Conservation (phyloP, 495 filamentous ascomycete genomes). For the Lophiostoma macrostomum region DNA sequence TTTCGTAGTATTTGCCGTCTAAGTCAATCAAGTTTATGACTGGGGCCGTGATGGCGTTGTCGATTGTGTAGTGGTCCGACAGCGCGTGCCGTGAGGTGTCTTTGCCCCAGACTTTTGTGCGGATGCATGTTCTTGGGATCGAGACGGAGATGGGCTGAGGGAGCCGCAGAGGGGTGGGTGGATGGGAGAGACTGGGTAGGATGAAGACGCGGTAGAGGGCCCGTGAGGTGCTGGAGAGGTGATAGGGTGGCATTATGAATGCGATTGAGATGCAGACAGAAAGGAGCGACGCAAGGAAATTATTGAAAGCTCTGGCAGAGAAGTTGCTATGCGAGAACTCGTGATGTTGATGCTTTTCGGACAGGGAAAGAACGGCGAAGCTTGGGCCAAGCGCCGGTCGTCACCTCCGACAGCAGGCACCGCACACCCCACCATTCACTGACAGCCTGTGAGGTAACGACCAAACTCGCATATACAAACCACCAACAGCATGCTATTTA, state of each 20-base stretch:
- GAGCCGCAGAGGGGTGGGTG: background rate
- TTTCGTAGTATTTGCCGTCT: conserved; percentile 48
- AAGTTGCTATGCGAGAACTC: too few species aligned
- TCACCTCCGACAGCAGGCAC: too few species aligned
- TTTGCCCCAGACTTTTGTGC: conserved; percentile 16
- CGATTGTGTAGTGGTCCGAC: conserved; percentile 30
- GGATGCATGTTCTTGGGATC: conserved; percentile 7
- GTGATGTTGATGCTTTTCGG: too few species aligned
- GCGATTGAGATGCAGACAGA: background rate
- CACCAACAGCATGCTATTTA: too few species aligned
- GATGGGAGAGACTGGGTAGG: conserved; percentile 20
- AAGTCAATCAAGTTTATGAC: conserved; percentile 54
- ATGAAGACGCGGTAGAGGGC: conserved; percentile 41
- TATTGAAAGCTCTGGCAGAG: too few species aligned
- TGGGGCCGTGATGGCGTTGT: conserved; percentile 28
- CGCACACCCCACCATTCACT: too few species aligned
- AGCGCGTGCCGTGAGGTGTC: conserved; percentile 19
- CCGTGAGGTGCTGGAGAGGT: conserved; percentile 23
- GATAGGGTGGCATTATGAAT: conserved; percentile 20
- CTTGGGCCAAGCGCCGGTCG: too few species aligned
- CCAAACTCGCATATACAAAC: too few species aligned
- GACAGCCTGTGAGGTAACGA: too few species aligned
- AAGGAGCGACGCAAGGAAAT: background rate
- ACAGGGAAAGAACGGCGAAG: too few species aligned
- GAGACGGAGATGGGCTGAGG: background rate